Percentiles rank a stretch among this genome's conserved stretches.
Conservation (phyloP, 345 rosid genomes). For the Salix arbutifolia region DNA sequence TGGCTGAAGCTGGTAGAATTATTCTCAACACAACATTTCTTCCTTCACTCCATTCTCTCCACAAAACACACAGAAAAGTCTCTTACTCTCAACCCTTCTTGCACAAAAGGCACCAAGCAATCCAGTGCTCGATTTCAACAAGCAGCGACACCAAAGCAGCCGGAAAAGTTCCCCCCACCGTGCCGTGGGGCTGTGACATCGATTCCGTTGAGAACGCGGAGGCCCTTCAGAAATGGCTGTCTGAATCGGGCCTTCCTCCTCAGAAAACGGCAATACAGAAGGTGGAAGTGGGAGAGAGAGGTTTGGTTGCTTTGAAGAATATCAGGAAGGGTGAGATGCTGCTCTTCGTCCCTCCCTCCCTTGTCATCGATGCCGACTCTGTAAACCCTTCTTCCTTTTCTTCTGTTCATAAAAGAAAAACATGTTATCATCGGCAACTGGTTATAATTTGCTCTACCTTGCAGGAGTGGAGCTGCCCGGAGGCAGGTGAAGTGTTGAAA, state of each 20-base stretch:
- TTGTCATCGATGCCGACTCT: slow-evolving; percentile 76
- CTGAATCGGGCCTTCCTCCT: slow-evolving; percentile 71
- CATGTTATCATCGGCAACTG: too few species aligned
- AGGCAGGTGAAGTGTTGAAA: slow-evolving; percentile 71
- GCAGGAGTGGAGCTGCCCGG: slow-evolving; percentile 68
- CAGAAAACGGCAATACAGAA: slow-evolving; percentile 80
- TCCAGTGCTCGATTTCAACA: slow-evolving; percentile 50
- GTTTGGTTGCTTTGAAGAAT: slow-evolving; percentile 79
- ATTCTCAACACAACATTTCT: slow-evolving; percentile 45
- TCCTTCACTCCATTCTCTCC: slow-evolving; percentile 40
- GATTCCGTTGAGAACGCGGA: slow-evolving; percentile 55
- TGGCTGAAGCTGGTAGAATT: slow-evolving; percentile 58
- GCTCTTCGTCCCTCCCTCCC: slow-evolving; percentile 91
- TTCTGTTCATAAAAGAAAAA: neutral
- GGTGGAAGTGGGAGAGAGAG: slow-evolving; percentile 88
- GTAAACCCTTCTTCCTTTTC: slow-evolving; percentile 34
- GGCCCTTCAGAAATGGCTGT: slow-evolving; percentile 73
- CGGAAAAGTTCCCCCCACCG: slow-evolving; percentile 21
- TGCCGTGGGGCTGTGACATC: slow-evolving; percentile 68
- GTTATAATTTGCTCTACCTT: too few species aligned
- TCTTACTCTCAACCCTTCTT: slow-evolving; percentile 11
- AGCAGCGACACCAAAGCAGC: slow-evolving; percentile 28
- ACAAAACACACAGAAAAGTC: slow-evolving; percentile 14
- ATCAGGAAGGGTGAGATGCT: slow-evolving; percentile 82
- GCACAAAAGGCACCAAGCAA: slow-evolving; percentile 19